Evolutionary conservation across 495 filamentous ascomycete genomes (phyloP).

Genomic region (Apodospora peruviana): DNA sequence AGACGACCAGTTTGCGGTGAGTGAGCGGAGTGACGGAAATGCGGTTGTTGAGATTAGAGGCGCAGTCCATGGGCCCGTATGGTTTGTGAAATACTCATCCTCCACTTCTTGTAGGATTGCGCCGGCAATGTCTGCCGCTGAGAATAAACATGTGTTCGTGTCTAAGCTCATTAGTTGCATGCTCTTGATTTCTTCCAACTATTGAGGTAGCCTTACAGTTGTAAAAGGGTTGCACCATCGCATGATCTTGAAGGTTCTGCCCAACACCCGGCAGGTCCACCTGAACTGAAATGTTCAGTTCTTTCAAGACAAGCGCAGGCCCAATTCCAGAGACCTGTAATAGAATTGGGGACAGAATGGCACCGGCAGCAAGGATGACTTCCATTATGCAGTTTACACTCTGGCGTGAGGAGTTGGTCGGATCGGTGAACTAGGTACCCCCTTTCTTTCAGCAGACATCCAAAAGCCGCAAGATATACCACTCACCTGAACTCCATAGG

Average conservation of each 20-base stretch:
- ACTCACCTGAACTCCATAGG: constrained; percentile 19
- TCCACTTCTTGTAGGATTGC: constrained; percentile 17
- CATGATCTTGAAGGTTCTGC: constrained; percentile 59
- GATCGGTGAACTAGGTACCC: constrained; percentile 13
- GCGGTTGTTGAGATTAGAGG: constrained; percentile 20
- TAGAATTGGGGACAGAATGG: constrained; percentile 55
- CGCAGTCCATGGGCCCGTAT: constrained; percentile 21
- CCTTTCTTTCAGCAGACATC: constrained; percentile 8
- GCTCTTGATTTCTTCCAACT: not conserved
- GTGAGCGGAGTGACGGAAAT: constrained; percentile 9
- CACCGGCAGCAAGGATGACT: constrained; percentile 58
- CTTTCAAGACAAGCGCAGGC: constrained; percentile 38
- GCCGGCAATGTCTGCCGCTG: constrained; percentile 27
- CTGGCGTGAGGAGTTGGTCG: constrained; percentile 1
- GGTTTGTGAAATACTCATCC: constrained; percentile 28
- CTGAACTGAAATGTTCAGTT: constrained; percentile 44
- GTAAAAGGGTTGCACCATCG: constrained; percentile 46
- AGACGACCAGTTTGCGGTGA: constrained; percentile 9
- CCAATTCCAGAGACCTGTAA: constrained; percentile 62
- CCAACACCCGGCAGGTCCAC: constrained; percentile 56
- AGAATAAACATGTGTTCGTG: constrained; percentile 27
- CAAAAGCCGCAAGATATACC: not conserved
- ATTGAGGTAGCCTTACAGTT: constrained; percentile 21
- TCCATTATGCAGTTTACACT: constrained; percentile 32
- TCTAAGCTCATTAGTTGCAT: constrained; percentile 19